Conservation (phyloP, 2,329 filamentous ascomycete species). For the Exophiala bonariae region DNA sequence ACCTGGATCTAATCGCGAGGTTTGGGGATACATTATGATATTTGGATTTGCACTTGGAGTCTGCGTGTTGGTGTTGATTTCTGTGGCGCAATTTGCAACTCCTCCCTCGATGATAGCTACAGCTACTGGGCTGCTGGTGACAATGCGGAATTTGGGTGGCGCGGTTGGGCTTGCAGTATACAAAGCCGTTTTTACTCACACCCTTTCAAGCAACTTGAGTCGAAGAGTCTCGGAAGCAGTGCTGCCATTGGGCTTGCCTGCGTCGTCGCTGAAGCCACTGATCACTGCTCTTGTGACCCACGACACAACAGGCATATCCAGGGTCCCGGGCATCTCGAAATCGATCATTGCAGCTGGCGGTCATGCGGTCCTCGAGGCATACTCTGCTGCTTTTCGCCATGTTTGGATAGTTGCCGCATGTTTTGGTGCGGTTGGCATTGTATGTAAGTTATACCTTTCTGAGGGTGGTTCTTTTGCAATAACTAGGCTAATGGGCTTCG, state of each 20-base stretch:
- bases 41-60: constrained; percentile 10
- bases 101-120: constrained; percentile 10
- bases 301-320: background rate
- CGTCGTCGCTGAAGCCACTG: constrained; percentile 2
- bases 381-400: constrained; percentile 3
- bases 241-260: constrained; percentile 6
- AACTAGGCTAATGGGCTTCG: background rate
- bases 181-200: constrained; percentile 12
- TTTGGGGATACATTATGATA: constrained; percentile 9
- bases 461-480: background rate
- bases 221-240: constrained; percentile 5
- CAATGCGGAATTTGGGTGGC: constrained; percentile 7
- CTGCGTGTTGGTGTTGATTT: constrained; percentile 6
- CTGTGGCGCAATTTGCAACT: constrained; percentile 7
- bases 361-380: constrained; percentile 2
- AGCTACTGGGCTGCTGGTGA: constrained; percentile 11
- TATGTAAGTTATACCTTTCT: constrained; percentile 10
- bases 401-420: constrained; percentile 13
- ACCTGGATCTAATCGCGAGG: background rate
- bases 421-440: constrained; percentile 3
- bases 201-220: constrained; percentile 1
- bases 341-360: constrained; percentile 7
- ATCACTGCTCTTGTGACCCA: constrained; percentile 4
- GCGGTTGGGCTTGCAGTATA: constrained; percentile 11
- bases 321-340: constrained; percentile 3